phyloP scores from a whole-genome alignment of 2,329 filamentous ascomycete species.

The Chaetomium sp. region DNA sequence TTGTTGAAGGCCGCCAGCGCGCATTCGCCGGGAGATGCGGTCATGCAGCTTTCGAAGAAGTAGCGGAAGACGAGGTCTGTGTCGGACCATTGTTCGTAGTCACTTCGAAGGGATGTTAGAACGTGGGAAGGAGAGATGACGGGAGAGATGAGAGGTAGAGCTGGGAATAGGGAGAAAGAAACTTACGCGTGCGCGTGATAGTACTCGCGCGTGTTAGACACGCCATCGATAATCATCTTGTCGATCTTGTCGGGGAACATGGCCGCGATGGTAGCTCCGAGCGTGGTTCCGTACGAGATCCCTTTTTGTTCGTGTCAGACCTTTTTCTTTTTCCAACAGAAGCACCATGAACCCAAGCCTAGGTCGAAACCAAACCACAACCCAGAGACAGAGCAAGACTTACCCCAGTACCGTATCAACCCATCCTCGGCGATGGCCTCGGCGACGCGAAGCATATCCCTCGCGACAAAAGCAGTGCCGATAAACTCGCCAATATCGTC shows the following conservation, averaged over 20 bases:
- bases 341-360: no score
- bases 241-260: constrained; percentile 46
- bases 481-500: constrained; percentile 41
- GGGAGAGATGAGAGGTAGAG: neutral
- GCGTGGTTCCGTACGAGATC: constrained; percentile 44
- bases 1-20: neutral
- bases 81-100: neutral
- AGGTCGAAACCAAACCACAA: neutral
- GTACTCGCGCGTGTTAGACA: constrained; percentile 36
- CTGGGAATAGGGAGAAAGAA: neutral
- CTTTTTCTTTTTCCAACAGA: neutral
- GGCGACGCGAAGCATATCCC: constrained; percentile 49
- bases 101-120: neutral
- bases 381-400: neutral
- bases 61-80: neutral
- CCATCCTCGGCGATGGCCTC: constrained; percentile 48
- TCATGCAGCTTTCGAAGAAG: neutral
- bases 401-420: constrained; percentile 46
- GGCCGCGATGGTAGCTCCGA: constrained; percentile 44
- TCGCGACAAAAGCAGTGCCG: constrained; percentile 48
- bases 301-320: constrained; percentile 20
- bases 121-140: no score
- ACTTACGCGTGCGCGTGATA: neutral
- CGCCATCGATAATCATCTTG: constrained; percentile 40
- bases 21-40: neutral